Base-by-base conservation (phyloP, 2,329 filamentous ascomycete species). In the Pyricularia grisea region DNA sequence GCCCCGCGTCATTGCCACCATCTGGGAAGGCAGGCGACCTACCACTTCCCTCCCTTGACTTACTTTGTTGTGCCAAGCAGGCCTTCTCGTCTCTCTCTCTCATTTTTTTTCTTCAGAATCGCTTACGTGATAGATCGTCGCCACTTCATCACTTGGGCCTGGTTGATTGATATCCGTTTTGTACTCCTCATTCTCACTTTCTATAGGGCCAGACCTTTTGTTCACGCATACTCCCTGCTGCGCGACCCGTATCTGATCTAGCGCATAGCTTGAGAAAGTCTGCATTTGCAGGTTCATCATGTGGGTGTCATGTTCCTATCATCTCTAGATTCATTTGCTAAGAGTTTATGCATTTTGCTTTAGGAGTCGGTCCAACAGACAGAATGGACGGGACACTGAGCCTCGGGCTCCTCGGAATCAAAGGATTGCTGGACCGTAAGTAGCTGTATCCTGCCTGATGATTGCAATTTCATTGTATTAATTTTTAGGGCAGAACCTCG, bases 401-500 rank as follows among this genome's bases (percentile, higher is more conserved):
- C 27, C 30, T 58, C 25, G 60, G 25, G 25, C 60, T 7, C 23
- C 60, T 28, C 60, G 60, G 27, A 28, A 68, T 6, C 11, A 66
- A 23, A 31, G 64, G 28, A 76, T 78, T 33, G 70, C 73, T 65
- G 77, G 77, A 63, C 77, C 77, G 76, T 78, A 66, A 71, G 77
- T 76, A 1, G 30, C 33, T 67, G 3, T 58, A 31, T n/a, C 27
- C 36, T 28, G 11, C 23, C 12, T 25, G 31, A 25, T 28, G 14
- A 10, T 27, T 27, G 58, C 10, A 14, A 30, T 9, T 28, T 20
- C 60, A 30, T 69, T 42, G 5, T n/a, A 14, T 60, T 68, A 61
- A 69, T 67, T n/a, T 12, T 17, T 17, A 14, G 65, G 65, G 0
- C 66, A 78, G 77, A 3, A 83, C 84, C 75, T 86, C 84, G 25